Evolutionary conservation across 352 stramenopile genomes (phyloP).

Genomic region (Albugo laibachii): DNA sequence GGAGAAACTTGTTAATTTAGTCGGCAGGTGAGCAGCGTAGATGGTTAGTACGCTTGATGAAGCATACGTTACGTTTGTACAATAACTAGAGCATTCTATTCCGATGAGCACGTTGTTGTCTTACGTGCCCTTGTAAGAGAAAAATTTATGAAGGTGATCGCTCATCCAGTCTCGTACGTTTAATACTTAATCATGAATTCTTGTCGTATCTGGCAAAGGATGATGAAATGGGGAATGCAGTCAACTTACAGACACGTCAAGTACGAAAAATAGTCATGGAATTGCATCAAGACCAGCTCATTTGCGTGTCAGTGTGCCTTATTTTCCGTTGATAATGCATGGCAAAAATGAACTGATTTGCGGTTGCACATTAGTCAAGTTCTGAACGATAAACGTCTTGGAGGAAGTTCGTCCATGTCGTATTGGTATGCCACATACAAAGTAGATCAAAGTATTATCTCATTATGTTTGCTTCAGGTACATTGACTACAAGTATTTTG

Average conservation of each 20-base stretch:
- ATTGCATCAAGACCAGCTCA: slow-evolving; percentile 64
- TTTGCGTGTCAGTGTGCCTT: slow-evolving; percentile 45
- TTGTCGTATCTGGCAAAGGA: slow-evolving; percentile 17
- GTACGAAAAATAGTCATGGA: slow-evolving; percentile 81
- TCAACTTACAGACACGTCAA: slow-evolving; percentile 78
- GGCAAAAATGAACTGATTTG: background rate
- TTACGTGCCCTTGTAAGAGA: slow-evolving; percentile 67
- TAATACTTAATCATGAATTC: background rate
- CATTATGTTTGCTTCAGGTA: slow-evolving; percentile 16
- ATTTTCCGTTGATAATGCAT: background rate
- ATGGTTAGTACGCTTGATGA: too few relatives aligned
- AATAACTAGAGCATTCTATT: slow-evolving; percentile 56
- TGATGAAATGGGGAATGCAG: slow-evolving; percentile 72
- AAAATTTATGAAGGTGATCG: slow-evolving; percentile 66
- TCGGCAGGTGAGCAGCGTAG: slow-evolving; percentile 27
- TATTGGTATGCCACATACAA: slow-evolving; percentile 73
- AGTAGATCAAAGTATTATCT: too few relatives aligned
- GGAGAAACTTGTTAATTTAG: slow-evolving; percentile 72
- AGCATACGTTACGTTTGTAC: background rate
- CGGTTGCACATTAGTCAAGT: slow-evolving; percentile 32
- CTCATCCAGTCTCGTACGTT: background rate
- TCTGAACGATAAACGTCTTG: slow-evolving; percentile 68
- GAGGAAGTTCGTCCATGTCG: slow-evolving; percentile 70
- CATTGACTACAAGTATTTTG: slow-evolving; percentile 86
- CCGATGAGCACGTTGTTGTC: slow-evolving; percentile 76